These are phyloP conservation scores for Cutaneotrichosporon sp. DNA, from an alignment of 1,284 basidiomycete genomes.

Conservation along the genomic window DNA sequence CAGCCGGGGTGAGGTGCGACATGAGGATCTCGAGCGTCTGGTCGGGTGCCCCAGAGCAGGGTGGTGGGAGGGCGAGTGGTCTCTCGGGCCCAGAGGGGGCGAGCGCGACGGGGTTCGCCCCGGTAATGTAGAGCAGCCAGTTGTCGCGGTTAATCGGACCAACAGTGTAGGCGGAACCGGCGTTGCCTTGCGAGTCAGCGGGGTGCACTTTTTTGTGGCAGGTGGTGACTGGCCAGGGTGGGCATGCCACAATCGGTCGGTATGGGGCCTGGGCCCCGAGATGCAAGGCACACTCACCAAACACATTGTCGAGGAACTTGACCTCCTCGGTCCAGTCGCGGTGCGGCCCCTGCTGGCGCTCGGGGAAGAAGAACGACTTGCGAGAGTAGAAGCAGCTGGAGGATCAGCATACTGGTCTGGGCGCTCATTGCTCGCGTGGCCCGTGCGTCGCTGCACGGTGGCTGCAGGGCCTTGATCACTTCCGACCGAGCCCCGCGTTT, in stretches of 20 bases:
- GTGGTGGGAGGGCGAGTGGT: constrained; percentile 15
- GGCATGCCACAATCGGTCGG: not conserved
- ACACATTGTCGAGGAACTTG: constrained; percentile 73
- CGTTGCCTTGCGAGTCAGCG: constrained; percentile 53
- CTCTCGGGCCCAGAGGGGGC: not conserved
- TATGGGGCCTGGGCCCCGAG: not conserved
- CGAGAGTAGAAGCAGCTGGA: constrained; percentile 84
- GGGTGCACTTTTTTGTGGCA: not conserved
- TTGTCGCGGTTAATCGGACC: constrained; percentile 99
- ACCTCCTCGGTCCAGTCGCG: constrained; percentile 94
- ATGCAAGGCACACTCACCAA: constrained; percentile 57
- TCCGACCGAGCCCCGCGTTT: not conserved
- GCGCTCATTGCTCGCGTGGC: not conserved
- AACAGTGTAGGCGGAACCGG: constrained; percentile 91
- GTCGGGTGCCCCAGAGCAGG: constrained; percentile 57
- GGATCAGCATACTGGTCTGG: constrained; percentile 4
- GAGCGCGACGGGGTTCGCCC: constrained; percentile 54
- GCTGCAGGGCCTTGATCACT: not conserved
- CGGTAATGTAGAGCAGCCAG: constrained; percentile 93
- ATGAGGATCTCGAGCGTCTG: constrained; percentile 99
- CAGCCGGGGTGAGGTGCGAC: constrained; percentile 81
- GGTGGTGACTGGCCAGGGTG: not conserved
- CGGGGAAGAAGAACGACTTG: constrained; percentile 99
- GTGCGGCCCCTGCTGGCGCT: constrained; percentile 91
- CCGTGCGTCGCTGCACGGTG: not conserved